Conservation (phyloP, 768 basidiomycete species). For the Clitopilus hobsonii region DNA sequence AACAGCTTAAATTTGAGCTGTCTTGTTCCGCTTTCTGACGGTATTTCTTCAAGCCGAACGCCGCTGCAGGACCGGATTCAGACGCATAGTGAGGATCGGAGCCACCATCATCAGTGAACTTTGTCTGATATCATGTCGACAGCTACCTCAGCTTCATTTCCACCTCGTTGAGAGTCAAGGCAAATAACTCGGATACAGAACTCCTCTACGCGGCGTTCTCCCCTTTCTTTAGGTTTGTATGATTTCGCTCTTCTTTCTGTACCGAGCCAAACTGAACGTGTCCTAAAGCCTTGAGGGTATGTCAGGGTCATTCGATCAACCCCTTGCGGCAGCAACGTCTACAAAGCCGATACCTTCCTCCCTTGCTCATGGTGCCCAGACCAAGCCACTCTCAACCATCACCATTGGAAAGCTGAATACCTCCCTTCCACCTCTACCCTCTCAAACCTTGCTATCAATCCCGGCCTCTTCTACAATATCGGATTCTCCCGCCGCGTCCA, state of each 20-base stretch:
- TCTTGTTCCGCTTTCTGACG: neutral
- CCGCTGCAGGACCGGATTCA: slow-evolving; percentile 53
- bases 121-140: slow-evolving; percentile 2
- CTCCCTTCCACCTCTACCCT: slow-evolving; percentile 13
- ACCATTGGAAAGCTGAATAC: slow-evolving; percentile 29
- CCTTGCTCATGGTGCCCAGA: slow-evolving; percentile 26
- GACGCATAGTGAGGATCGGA: slow-evolving; percentile 46
- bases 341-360: slow-evolving; percentile 35
- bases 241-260: neutral
- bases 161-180: slow-evolving; percentile 21
- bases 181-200: slow-evolving; percentile 8
- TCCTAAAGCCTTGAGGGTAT: slow-evolving; percentile 48
- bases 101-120: neutral
- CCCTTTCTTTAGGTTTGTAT: slow-evolving; percentile 49
- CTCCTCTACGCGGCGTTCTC: slow-evolving; percentile 40
- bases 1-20: neutral
- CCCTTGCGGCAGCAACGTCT: slow-evolving; percentile 45
- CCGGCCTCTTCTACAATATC: slow-evolving; percentile 6
- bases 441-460: slow-evolving; percentile 7
- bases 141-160: slow-evolving; percentile 64
- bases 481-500: neutral
- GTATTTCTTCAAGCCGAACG: slow-evolving; percentile 39
- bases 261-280: neutral
- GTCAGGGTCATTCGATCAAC: slow-evolving; percentile 51
- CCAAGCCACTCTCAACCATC: slow-evolving; percentile 33